These are phyloP conservation scores for Pelagomonas calceolata DNA, from an alignment of 108 stramenopile species.

Conservation along the genomic window DNA sequence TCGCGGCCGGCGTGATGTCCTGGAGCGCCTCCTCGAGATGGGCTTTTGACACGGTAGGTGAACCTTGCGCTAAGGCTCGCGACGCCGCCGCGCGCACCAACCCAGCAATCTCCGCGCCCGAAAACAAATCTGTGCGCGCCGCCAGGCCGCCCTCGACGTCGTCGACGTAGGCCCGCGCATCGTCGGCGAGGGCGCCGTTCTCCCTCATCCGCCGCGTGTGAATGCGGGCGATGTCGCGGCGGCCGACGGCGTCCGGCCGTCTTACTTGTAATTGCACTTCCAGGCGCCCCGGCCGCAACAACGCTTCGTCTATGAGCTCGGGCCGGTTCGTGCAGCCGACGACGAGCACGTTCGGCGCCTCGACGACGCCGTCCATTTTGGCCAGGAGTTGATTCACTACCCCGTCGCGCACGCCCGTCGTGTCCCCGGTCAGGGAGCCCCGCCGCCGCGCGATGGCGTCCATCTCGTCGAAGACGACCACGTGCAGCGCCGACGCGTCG, in stretches of 20 bases:
- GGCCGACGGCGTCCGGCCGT: slow-evolving; percentile 19
- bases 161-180: slow-evolving; percentile 42
- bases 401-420: slow-evolving; percentile 21
- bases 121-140: slow-evolving; percentile 59
- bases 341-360: slow-evolving; percentile 67
- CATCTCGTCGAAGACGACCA: slow-evolving; percentile 94
- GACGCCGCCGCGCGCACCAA: slow-evolving; percentile 70
- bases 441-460: slow-evolving; percentile 75
- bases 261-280: slow-evolving; percentile 73
- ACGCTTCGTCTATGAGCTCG: slow-evolving; percentile 77
- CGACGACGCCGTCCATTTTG: slow-evolving; percentile 63
- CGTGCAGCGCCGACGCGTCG: slow-evolving; percentile 69
- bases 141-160: slow-evolving; percentile 54
- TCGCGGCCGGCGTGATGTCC: slow-evolving; percentile 59
- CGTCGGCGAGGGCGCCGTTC: slow-evolving; percentile 43
- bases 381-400: slow-evolving; percentile 62
- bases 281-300: slow-evolving; percentile 79
- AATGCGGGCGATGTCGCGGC: slow-evolving; percentile 63
- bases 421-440: slow-evolving; percentile 34
- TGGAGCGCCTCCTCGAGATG: slow-evolving; percentile 47
- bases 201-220: slow-evolving; percentile 76
- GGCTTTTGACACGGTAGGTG: slow-evolving; percentile 20
- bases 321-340: slow-evolving; percentile 90
- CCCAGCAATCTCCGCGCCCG: slow-evolving; percentile 78
- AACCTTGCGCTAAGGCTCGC: slow-evolving; percentile 57